Conservation (phyloP, 2,329 filamentous ascomycete species). For the Trichoderma breve region DNA sequence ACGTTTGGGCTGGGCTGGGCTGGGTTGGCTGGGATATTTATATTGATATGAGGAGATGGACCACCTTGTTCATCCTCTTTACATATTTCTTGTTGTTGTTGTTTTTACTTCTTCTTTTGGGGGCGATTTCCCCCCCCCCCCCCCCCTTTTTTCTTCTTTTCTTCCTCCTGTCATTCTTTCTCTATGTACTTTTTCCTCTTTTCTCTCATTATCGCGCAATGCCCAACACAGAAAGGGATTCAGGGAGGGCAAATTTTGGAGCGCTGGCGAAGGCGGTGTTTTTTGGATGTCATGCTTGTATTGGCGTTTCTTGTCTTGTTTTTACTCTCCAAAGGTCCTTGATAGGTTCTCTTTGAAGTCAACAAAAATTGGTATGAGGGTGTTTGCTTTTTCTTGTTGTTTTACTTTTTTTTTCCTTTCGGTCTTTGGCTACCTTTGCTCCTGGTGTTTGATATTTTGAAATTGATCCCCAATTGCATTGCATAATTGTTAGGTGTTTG, state of each 20-base stretch:
- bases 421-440: neutral
- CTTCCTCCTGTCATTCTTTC: neutral
- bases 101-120: neutral
- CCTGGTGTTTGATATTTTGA: neutral
- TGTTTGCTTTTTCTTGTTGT: neutral
- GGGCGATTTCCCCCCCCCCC: neutral
- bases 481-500: neutral
- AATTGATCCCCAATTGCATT: neutral
- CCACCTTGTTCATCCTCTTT: neutral
- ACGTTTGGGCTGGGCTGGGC: neutral
- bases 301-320: neutral
- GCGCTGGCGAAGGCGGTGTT: conserved; percentile 23
- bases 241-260: neutral
- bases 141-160: neutral
- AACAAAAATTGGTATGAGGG: neutral
- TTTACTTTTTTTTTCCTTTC: neutral
- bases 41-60: neutral
- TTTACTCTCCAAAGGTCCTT: neutral
- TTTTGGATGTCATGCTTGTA: conserved; percentile 15
- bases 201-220: conserved; percentile 5
- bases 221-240: neutral
- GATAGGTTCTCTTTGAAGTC: conserved; percentile 2
- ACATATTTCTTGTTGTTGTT: neutral
- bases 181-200: neutral
- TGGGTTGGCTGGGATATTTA: neutral